A percentile compares a stretch with the other conserved stretches of the same genome.
These are phyloP conservation scores for Biscutella laevigata DNA, from an alignment of 441 rosid genomes.

Conservation along the genomic window DNA sequence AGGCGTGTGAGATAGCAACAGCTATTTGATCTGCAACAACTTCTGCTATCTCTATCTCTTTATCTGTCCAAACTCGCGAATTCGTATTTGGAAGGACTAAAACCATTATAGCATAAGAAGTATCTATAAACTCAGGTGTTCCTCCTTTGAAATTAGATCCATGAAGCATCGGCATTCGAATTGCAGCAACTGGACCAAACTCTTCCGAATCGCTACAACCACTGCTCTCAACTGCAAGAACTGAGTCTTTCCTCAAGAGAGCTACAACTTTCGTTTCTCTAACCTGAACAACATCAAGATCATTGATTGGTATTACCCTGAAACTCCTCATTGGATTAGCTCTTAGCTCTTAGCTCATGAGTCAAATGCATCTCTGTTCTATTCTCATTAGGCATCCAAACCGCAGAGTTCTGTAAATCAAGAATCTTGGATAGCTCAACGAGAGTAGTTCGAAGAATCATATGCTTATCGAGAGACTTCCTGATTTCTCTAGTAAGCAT, in stretches of 20 bases:
- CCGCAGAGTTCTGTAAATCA: constrained; percentile 73
- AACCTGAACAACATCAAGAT: constrained; percentile 67
- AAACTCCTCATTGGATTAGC: constrained; percentile 6
- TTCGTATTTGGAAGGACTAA: constrained; percentile 65
- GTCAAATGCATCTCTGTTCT: constrained; percentile 67
- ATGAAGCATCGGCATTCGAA: constrained; percentile 83
- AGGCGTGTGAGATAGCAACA: constrained; percentile 93
- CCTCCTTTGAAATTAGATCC: constrained; percentile 87
- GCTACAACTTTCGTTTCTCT: constrained; percentile 58
- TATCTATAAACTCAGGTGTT: constrained; percentile 60
- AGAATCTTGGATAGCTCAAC: constrained; percentile 80
- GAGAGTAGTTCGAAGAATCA: constrained; percentile 67
- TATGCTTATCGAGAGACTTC: constrained; percentile 77
- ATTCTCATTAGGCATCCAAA: constrained; percentile 84
- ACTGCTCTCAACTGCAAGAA: constrained; percentile 49
- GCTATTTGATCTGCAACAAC: constrained; percentile 97
- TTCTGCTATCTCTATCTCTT: constrained; percentile 74
- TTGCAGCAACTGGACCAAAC: constrained; percentile 68
- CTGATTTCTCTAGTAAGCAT: constrained; percentile 92
- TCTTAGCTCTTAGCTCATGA: constrained; percentile 41
- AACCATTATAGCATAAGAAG: constrained; percentile 77
- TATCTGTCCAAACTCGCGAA: constrained; percentile 58
- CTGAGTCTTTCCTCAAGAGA: constrained; percentile 43
- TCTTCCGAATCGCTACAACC: no score
- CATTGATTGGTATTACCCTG: constrained; percentile 51